Base-by-base conservation (phyloP, 192 early-diverging fungal species). In the Spizellomyces punctatus region DNA sequence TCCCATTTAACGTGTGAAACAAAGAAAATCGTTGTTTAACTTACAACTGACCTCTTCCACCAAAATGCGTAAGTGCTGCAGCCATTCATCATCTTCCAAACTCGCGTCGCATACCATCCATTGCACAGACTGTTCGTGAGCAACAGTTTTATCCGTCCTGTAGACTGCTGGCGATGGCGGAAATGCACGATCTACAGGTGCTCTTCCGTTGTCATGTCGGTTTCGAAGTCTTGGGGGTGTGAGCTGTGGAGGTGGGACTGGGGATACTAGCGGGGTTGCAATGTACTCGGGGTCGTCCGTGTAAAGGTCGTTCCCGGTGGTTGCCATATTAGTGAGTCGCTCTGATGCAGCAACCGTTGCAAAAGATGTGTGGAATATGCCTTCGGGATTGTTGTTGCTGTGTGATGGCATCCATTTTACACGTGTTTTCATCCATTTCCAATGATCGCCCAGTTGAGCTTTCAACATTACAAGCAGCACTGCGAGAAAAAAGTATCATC, bases 211-310 rank as follows among this genome's bases (percentile, higher is more conserved):
- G 49, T 7, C 17, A 17, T 60, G 19, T 46, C 45, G n/a, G 16
- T 69, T 65, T 6, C 16, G 19, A 16, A 19, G 27, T 61, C 70
- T 7, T 8, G 72, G 76, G 22, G 79, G 67, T 8, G 21, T 44
- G 44, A 79, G 59, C 2, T 68, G 72, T 12, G 79, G 79, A 17
- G 76, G 79, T 6, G 79, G 72, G 12, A 75, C 48, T 17, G 73
- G 72, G n/a, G 65, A 64, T 8, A 62, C 71, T 52, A 76, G 61
- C 16, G 67, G 75, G 2, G 78, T 80, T 56, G 71, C 64, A 12
- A 64, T 12, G 74, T 64, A 80, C 56, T 74, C 58, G 8, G 78
- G 71, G 63, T 80, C 79, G n/a, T 54, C 49, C 17, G 14, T 58
- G 58, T 67, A 74, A 12, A 21, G 57, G 72, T 67, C 64, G 17